Percentiles rank a stretch among this genome's conserved stretches.
Evolutionary conservation across 192 early-diverging fungal species (phyloP).

Genomic region (Linnemannia zychae): DNA sequence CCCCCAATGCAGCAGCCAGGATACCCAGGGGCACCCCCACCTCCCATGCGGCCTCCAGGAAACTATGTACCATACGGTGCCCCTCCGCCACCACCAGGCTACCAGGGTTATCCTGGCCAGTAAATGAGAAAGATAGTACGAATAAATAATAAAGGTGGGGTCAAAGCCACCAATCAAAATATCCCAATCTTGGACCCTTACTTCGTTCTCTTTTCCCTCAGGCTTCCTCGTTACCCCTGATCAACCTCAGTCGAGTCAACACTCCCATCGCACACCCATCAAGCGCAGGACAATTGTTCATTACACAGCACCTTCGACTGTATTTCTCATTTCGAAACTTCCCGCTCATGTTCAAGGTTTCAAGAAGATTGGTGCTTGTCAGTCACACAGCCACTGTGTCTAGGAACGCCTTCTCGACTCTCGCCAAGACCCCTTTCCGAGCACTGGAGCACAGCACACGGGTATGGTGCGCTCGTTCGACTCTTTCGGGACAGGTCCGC

Average conservation of each 20-base stretch:
- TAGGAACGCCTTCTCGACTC: constrained; percentile 23
- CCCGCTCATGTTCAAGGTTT: constrained; percentile 35
- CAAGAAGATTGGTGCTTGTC: constrained; percentile 30
- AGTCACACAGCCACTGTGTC: constrained; percentile 19
- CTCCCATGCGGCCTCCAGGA: constrained; percentile 44
- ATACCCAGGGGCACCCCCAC: constrained; percentile 25
- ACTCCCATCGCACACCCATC: neutral
- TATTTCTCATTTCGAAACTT: neutral
- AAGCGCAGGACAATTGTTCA: constrained; percentile 1
- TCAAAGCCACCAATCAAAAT: constrained; percentile 4
- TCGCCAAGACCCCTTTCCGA: neutral
- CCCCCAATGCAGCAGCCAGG: constrained; percentile 29
- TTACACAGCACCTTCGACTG: neutral
- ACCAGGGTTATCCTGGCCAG: constrained; percentile 45
- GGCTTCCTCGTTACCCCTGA: constrained; percentile 1
- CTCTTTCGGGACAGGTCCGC: constrained; percentile 20
- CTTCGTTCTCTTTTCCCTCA: neutral
- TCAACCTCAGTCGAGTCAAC: neutral
- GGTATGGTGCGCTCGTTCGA: neutral
- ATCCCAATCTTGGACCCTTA: neutral
- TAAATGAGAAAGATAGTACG: neutral
- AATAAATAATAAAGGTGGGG: neutral
- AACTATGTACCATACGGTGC: constrained; percentile 54
- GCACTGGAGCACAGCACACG: neutral
- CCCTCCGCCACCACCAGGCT: constrained; percentile 38